Conservation (phyloP, 106 monocot species). For the Iris macrosiphon region DNA sequence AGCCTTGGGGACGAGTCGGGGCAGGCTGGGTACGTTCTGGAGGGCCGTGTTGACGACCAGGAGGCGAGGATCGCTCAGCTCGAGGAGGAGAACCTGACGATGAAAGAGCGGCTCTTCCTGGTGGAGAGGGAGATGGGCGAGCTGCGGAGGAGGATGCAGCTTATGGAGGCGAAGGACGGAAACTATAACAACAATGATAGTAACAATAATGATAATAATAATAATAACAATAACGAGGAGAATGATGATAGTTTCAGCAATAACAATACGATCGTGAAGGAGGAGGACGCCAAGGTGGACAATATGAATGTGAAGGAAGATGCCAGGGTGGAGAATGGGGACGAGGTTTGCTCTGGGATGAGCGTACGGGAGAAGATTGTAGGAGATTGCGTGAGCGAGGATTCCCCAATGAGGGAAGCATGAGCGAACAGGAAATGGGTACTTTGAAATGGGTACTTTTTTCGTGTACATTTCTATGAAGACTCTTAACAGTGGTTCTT, state of each 20-base stretch:
- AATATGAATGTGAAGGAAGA: too few relatives aligned
- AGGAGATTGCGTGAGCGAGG: conserved; percentile 10
- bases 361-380: conserved; percentile 48
- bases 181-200: conserved; percentile 1
- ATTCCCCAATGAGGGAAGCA: not conserved
- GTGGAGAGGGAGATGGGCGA: conserved; percentile 76
- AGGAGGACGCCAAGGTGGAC: too few relatives aligned
- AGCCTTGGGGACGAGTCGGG: conserved; percentile 3
- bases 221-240: not conserved
- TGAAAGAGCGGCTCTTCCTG: conserved; percentile 81
- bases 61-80: conserved; percentile 63
- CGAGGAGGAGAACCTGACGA: conserved; percentile 82
- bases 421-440: too few relatives aligned
- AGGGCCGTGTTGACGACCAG: conserved; percentile 54
- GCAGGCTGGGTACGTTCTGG: conserved; percentile 18
- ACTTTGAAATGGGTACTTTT: too few relatives aligned
- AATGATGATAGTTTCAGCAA: not conserved
- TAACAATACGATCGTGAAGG: not conserved
- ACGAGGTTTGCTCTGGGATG: conserved; percentile 44
- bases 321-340: conserved; percentile 33
- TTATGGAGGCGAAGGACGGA: conserved; percentile 29
- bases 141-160: conserved; percentile 39
- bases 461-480: too few relatives aligned
- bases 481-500: too few relatives aligned
- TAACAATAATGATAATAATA: not conserved